Evolutionary conservation across 31 red algal genomes (phyloP), one percentile per base, ranked within the genome.

Genomic region (Odonthalia washingtoniensis): DNA sequence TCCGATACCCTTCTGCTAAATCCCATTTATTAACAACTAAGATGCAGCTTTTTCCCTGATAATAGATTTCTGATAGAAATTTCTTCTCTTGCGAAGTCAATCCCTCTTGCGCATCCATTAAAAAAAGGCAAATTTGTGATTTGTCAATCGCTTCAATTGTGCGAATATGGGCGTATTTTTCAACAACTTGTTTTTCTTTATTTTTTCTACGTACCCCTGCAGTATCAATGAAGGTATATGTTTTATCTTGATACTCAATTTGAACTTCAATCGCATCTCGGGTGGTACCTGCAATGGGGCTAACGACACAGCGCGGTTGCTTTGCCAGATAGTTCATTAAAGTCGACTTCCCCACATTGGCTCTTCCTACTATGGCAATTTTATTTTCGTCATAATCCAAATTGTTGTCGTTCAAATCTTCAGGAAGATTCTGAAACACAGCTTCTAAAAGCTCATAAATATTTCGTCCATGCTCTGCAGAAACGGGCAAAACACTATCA

Each of bases 191-290:
- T 44, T 44, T 94, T 96, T 65, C 88, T 38, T 78, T 94, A 42
- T 85, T 95, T 80, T 95, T 99, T n/a, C 95, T 77, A 24, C 98
- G 89, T 84, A 99, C 95, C 52, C 98, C 98, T 12, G 98, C 98
- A 34, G 98, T 99, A 83, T 99, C 98, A 73, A 99, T 95, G 16
- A 99, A 84, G 46, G 78, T 72, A 75, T 97, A 99, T 32, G 68
- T 39, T 43, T 84, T 70, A 32, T 89, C 89, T 28, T 87, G 66
- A 14, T 81, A 70, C 4, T 65, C 89, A 32, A 97, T 61, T 3
- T 91, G 88, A 43, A 93, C 93, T 65, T 99, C 94, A 72, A 99
- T 79, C 2, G 95, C 89, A 93, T 99, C 98, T 24, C 98, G 82
- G 12, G 98, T 99, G 1, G 98, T 99, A 66, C 98, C 98, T 26